Evolutionary conservation across 108 stramenopile species (phyloP).

Genomic region (Discostella stelligeroides): DNA sequence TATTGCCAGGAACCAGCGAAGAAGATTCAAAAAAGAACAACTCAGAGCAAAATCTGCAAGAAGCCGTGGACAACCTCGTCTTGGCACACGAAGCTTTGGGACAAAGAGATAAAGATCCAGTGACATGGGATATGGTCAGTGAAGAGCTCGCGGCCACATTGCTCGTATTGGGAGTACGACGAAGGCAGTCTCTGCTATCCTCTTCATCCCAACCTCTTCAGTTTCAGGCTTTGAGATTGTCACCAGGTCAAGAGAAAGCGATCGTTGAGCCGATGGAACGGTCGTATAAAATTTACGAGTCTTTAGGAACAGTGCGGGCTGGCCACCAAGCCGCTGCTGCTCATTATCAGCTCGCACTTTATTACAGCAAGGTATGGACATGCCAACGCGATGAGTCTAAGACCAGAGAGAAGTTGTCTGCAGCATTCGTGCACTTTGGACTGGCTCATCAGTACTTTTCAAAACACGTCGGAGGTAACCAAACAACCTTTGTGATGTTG

Average conservation of each 20-base stretch:
- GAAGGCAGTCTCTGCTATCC: conserved; percentile 69
- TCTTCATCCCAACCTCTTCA: conserved; percentile 54
- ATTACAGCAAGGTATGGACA: conserved; percentile 79
- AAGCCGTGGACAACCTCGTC: conserved; percentile 75
- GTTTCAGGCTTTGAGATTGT: conserved; percentile 54
- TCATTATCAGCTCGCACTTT: conserved; percentile 84
- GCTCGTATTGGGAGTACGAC: conserved; percentile 78
- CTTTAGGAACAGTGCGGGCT: conserved; percentile 55
- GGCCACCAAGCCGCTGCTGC: conserved; percentile 81
- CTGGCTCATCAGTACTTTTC: conserved; percentile 72
- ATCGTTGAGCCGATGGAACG: conserved; percentile 84
- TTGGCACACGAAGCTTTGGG: conserved; percentile 74
- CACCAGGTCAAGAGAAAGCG: conserved; percentile 74
- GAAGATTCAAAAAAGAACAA: conserved; percentile 43
- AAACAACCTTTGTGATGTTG: conserved; percentile 75
- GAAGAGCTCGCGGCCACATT: conserved; percentile 80
- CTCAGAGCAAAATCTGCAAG: conserved; percentile 77
- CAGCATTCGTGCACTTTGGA: conserved; percentile 72
- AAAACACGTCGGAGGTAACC: conserved; percentile 57
- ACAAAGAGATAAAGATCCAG: conserved; percentile 66
- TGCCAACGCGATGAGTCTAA: conserved; percentile 80
- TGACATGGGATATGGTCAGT: conserved; percentile 88
- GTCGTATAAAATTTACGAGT: conserved; percentile 74
- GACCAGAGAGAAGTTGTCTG: conserved; percentile 78
- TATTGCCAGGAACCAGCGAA: conserved; percentile 31